Evolutionary conservation across 164 flowering plant species (phyloP), one percentile per base, ranked within the genome.

Genomic region (Magnolia kwangsiensis): DNA sequence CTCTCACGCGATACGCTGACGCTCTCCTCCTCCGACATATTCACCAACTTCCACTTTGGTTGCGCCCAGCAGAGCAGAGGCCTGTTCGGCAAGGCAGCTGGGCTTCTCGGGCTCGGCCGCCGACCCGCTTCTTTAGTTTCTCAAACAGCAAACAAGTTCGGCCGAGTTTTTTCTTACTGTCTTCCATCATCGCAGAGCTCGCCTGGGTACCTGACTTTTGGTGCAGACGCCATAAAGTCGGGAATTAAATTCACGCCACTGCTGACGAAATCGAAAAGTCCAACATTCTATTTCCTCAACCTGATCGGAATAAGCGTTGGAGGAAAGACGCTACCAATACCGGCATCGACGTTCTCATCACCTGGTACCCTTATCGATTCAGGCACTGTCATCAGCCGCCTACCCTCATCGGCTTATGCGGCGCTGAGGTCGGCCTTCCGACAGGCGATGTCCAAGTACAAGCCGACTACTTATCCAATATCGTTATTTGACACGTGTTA

Each of bases 111-210:
- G 0, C 77, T 95, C 0, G 96, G 97, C 75, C 86, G 89, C 74
- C 89, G 90, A 67, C 78, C 75, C 21, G 80, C 91, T 11, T 92
- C 98, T 16, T 45, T 95, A 73, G 76, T 91, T 76, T 82, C 92
- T 65, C 98, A 95, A 77, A 88, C 93, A 31, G 72, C 64, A 6
- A 23, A 73, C 4, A 13, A 78, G 0, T 92, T 90, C 75, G 88
- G 87, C 6, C 95, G 96, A 7, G 86, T 90, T 78, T 92, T 95
- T 85, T 92, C 96, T 5, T 95, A 95, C 75, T 95, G 97, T 75
- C 83, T 95, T 50, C 97, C 98, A 31, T 81, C 88, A 3, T 1
- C 63, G 7, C 24, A 71, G 0, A 50, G 67, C 50, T 67, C 80
- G 2, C 2, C 73, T 50, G 80, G 78, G 9, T 76, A 58, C 31